Percentiles rank a stretch among this genome's conserved stretches.
Conservation (phyloP, 2,329 filamentous ascomycete genomes). For the Alternaria angustiovoidea region DNA sequence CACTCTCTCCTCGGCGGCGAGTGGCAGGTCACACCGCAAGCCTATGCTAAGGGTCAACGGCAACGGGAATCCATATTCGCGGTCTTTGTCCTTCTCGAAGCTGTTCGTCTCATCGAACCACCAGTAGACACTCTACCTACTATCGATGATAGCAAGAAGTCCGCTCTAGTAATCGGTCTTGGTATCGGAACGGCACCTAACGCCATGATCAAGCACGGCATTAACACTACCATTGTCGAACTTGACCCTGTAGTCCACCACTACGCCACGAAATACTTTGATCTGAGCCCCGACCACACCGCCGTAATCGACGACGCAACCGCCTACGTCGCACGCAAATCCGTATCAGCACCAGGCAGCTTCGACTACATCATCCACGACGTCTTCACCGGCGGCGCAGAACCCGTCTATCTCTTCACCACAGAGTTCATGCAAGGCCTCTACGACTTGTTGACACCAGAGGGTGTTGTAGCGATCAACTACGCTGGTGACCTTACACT, state of each 20-base stretch:
- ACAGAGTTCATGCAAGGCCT: conserved; percentile 80
- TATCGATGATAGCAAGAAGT: conserved; percentile 70
- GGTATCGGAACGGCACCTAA: conserved; percentile 92
- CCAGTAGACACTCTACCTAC: conserved; percentile 13
- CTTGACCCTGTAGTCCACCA: conserved; percentile 89
- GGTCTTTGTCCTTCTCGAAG: conserved; percentile 95
- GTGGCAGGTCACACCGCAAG: conserved; percentile 70
- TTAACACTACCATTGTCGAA: conserved; percentile 93
- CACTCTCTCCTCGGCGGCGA: conserved; percentile 93
- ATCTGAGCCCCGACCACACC: conserved; percentile 77
- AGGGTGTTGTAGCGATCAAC: conserved; percentile 92
- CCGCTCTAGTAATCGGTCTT: conserved; percentile 86
- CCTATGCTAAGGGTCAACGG: conserved; percentile 54
- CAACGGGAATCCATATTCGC: conserved; percentile 89
- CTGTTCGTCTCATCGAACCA: conserved; percentile 78
- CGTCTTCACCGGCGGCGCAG: conserved; percentile 95
- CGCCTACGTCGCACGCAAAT: conserved; percentile 66
- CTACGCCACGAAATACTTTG: conserved; percentile 84
- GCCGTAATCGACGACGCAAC: conserved; percentile 85
- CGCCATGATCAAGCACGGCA: conserved; percentile 84
- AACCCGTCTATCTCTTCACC: conserved; percentile 89
- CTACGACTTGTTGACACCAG: conserved; percentile 72
- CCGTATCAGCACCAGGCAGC: conserved; percentile 52
- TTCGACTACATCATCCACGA: conserved; percentile 98
- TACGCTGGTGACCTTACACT: conserved; percentile 89